Evolutionary conservation across 1,284 basidiomycete genomes (phyloP).

Genomic region (Anthracocystis walkeri): DNA sequence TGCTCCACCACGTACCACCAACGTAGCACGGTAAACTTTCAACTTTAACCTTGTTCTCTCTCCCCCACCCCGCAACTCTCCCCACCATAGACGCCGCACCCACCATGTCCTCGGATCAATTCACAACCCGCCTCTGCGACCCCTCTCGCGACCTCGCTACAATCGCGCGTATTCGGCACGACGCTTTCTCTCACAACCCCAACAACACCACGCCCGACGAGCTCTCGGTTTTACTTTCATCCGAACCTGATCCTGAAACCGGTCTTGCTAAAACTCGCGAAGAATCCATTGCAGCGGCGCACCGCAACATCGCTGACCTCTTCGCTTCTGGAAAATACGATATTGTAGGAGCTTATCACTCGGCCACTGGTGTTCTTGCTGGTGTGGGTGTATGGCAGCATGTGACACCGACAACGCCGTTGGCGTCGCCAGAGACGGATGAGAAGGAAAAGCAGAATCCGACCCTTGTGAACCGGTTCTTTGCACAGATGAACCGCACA

Average conservation of each 20-base stretch:
- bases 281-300: not conserved
- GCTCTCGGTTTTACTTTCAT: not conserved
- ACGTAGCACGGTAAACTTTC: no score
- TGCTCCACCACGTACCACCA: no score
- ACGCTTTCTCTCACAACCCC: conserved; percentile 16
- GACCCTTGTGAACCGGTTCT: conserved; percentile 17
- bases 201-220: conserved; percentile 10
- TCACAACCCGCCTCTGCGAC: not conserved
- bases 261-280: not conserved
- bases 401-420: not conserved
- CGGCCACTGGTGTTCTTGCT: not conserved
- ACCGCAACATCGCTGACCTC: not conserved
- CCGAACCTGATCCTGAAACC: conserved; percentile 1
- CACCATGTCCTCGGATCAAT: no score
- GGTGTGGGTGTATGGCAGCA: conserved; percentile 17
- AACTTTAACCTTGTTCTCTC: no score
- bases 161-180: conserved; percentile 6
- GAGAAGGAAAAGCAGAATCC: conserved; percentile 3
- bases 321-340: not conserved
- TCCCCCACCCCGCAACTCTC: no score
- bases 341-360: conserved; percentile 8
- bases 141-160: not conserved
- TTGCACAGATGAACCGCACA: conserved; percentile 19
- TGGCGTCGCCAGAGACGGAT: not conserved
- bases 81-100: no score